phyloP scores from a whole-genome alignment of 2,329 filamentous ascomycete genomes.

The Pseudogymnoascus sp. region DNA sequence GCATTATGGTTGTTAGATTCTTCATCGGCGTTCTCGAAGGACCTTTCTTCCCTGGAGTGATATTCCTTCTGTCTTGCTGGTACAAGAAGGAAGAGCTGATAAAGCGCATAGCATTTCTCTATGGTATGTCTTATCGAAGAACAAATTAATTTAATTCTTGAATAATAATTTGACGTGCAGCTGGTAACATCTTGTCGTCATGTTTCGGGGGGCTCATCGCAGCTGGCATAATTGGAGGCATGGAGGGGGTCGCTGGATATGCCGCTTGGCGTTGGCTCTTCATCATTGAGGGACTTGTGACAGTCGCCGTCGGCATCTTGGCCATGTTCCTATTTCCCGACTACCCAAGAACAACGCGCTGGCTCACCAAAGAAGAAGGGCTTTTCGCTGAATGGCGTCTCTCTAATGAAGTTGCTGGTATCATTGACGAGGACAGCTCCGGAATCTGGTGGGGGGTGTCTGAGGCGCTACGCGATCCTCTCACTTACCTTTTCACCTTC shows the following conservation, averaged over 20 bases:
- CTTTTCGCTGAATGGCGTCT: slow-evolving; percentile 43
- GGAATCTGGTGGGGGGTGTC: background rate
- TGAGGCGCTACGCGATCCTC: background rate
- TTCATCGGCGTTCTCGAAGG: slow-evolving; percentile 17
- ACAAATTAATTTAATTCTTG: background rate
- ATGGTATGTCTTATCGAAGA: slow-evolving; percentile 14
- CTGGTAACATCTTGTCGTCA: slow-evolving; percentile 50
- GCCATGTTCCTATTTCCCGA: slow-evolving; percentile 1
- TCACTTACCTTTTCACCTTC: background rate
- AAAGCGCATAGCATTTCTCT: slow-evolving; percentile 20
- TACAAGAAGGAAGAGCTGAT: slow-evolving; percentile 22
- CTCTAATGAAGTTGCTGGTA: background rate
- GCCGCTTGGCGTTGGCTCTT: slow-evolving; percentile 29
- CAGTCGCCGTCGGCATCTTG: background rate
- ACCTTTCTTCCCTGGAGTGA: slow-evolving; percentile 17
- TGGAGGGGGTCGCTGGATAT: slow-evolving; percentile 46
- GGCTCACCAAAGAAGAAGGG: slow-evolving; percentile 41
- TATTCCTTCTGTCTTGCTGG: slow-evolving; percentile 19
- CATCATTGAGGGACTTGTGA: slow-evolving; percentile 10
- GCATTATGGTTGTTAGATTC: slow-evolving; percentile 16
- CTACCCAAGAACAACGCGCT: slow-evolving; percentile 29
- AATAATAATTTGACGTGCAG: slow-evolving; percentile 18
- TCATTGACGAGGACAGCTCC: background rate
- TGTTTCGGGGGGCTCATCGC: slow-evolving; percentile 52
- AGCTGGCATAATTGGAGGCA: slow-evolving; percentile 48